These are phyloP conservation scores for Adenanthera pavonina DNA, from an alignment of 306 rosid genomes.

Conservation along the genomic window DNA sequence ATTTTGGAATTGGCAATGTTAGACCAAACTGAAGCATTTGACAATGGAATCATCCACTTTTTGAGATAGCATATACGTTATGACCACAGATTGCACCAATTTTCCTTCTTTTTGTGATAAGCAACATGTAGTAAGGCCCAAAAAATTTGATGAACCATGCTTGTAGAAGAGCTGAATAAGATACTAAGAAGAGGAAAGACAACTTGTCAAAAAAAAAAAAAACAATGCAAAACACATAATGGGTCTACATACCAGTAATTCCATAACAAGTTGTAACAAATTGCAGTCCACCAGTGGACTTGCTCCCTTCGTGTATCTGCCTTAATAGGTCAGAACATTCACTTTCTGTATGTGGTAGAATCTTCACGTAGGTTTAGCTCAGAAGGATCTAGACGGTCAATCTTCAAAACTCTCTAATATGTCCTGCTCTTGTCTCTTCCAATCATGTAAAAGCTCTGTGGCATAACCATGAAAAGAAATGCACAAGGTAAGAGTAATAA, in stretches of 20 bases:
- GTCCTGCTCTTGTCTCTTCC: slow-evolving; percentile 92
- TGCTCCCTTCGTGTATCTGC: slow-evolving; percentile 91
- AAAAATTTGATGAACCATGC: slow-evolving; percentile 88
- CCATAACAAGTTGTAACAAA: slow-evolving; percentile 92
- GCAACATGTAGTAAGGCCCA: slow-evolving; percentile 95
- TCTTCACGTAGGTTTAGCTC: slow-evolving; percentile 84
- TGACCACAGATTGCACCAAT: slow-evolving; percentile 93
- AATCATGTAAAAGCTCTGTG: slow-evolving; percentile 88
- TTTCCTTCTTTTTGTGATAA: slow-evolving; percentile 92
- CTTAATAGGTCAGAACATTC: slow-evolving; percentile 88
- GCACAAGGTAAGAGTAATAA: slow-evolving; percentile 1
- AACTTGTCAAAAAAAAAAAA: slow-evolving; percentile 21
- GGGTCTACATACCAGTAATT: slow-evolving; percentile 73
- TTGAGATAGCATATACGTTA: slow-evolving; percentile 73
- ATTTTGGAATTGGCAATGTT: slow-evolving; percentile 64
- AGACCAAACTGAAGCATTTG: slow-evolving; percentile 75
- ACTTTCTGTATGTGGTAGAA: slow-evolving; percentile 63
- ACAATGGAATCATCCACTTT: slow-evolving; percentile 91
- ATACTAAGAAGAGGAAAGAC: slow-evolving; percentile 26
- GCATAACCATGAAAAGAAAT: slow-evolving; percentile 32
- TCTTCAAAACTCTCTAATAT: slow-evolving; percentile 84
- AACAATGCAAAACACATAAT: slow-evolving; percentile 19
- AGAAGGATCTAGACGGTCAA: slow-evolving; percentile 73
- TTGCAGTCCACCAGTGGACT: slow-evolving; percentile 87
- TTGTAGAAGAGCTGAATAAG: slow-evolving; percentile 40